Evolutionary conservation across 371 early-diverging fungal species (phyloP).

Genomic region (Mortierella sp.): DNA sequence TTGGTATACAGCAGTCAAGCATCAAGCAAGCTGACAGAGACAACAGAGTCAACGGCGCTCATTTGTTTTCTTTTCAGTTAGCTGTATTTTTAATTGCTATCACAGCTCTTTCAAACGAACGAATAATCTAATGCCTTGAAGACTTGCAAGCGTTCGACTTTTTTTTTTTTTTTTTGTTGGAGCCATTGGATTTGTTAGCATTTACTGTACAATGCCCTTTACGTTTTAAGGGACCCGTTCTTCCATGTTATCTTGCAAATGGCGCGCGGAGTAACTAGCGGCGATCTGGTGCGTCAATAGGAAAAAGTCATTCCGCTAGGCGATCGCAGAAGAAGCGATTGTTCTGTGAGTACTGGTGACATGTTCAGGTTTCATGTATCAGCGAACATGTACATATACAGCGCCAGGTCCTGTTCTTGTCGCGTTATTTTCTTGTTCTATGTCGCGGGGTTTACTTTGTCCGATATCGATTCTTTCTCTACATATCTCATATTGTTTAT

Average conservation of each 20-base stretch:
- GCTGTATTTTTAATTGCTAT: not conserved
- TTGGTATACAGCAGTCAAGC: not conserved
- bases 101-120: not conserved
- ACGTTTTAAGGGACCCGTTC: not conserved
- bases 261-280: not conserved
- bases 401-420: not conserved
- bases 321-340: no score
- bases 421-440: not conserved
- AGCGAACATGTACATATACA: not conserved
- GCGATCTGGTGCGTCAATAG: not conserved
- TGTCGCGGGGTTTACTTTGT: not conserved
- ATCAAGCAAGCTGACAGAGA: not conserved
- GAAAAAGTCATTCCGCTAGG: no score
- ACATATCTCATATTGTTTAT: not conserved
- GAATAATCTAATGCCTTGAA: not conserved
- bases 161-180: no score
- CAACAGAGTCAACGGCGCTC: not conserved
- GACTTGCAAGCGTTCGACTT: not conserved
- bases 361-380: no score
- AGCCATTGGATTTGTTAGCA: not conserved
- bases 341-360: no score
- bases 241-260: not conserved
- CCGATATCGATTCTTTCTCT: not conserved
- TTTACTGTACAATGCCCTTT: not conserved
- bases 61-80: not conserved